Percentiles rank a stretch among this genome's conserved stretches.
Evolutionary conservation across 352 stramenopile species (phyloP).

Genomic region (Globisporangium abappressorium): DNA sequence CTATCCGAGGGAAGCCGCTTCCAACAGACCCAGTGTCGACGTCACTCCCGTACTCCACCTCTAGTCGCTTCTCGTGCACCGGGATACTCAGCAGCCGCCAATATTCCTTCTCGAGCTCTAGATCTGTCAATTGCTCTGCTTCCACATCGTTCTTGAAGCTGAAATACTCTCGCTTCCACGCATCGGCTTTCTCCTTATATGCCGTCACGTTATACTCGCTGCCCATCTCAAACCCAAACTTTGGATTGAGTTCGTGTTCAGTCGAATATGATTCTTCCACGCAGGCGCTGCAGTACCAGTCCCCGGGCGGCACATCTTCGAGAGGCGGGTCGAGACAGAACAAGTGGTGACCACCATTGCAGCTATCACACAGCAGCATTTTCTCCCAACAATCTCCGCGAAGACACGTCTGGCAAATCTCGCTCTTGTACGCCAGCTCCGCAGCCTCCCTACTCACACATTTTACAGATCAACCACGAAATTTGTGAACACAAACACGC

Average conservation of each 20-base stretch:
- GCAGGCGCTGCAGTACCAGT: slow-evolving; percentile 81
- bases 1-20: slow-evolving; percentile 80
- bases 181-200: slow-evolving; percentile 84
- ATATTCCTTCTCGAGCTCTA: slow-evolving; percentile 85
- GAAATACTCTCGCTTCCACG: slow-evolving; percentile 83
- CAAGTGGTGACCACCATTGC: slow-evolving; percentile 77
- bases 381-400: slow-evolving; percentile 78
- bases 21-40: slow-evolving; percentile 85
- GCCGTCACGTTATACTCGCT: slow-evolving; percentile 71
- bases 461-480: background rate
- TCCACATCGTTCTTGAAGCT: slow-evolving; percentile 37
- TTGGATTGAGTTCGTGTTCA: slow-evolving; percentile 44
- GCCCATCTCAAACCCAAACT: slow-evolving; percentile 84
- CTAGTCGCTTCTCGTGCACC: slow-evolving; percentile 68
- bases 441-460: slow-evolving; percentile 36
- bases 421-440: slow-evolving; percentile 72
- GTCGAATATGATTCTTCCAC: slow-evolving; percentile 51
- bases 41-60: slow-evolving; percentile 92
- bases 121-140: slow-evolving; percentile 43
- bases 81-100: slow-evolving; percentile 85
- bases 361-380: slow-evolving; percentile 80
- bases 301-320: slow-evolving; percentile 49
- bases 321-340: slow-evolving; percentile 73
- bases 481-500: background rate
- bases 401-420: slow-evolving; percentile 83